Evolutionary conservation across 306 rosid species (phyloP), one percentile per base, ranked within the genome.

Genomic region (Prunus mira): DNA sequence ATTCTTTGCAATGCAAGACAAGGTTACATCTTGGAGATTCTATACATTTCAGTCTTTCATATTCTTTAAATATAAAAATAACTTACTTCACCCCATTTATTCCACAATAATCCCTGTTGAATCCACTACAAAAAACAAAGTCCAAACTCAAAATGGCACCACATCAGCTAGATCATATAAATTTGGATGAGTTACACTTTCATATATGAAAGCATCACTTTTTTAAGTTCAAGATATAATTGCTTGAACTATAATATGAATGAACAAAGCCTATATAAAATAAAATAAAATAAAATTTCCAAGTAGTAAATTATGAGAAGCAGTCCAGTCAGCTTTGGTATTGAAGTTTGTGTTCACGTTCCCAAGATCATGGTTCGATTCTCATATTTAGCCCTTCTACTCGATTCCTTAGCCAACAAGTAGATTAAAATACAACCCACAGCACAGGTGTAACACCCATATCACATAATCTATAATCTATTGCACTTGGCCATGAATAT

Each of bases 1-100:
- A 84, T 87, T 89, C 92, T 84, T 91, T 90, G 76, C 66, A 55
- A 72, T 85, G 73, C 81, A 71, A 51, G 73, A 43, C 61, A 25
- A 78, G 27, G 25, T 73, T 70, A 38, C 72, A 65, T 68, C 45
- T 38, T 6, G 65, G 72, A 51, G 25, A 57, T 55, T 56, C 24
- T 41, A 41, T 43, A 73, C 68, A 24, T n/a, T 73, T 47, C 1
- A 9, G n/a, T 60, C 13, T 13, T 65, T 47, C 13, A 47, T 47
- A 34, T 34, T 34, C 41, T 32, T 5, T 32, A 32, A 5, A 32
- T 32, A 32, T 5, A 32, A 32, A 32, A 32, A 32, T 32, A 4
- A 32, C 38, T 32, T 5, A 32, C 1, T 32, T 32, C 38, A 32
- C 7, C 38, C 7, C 38, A 32, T 32, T 32, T 32, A 1, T 34